These are phyloP conservation scores for Penicillium nucicola DNA, from an alignment of 495 filamentous ascomycete species.

Conservation along the genomic window DNA sequence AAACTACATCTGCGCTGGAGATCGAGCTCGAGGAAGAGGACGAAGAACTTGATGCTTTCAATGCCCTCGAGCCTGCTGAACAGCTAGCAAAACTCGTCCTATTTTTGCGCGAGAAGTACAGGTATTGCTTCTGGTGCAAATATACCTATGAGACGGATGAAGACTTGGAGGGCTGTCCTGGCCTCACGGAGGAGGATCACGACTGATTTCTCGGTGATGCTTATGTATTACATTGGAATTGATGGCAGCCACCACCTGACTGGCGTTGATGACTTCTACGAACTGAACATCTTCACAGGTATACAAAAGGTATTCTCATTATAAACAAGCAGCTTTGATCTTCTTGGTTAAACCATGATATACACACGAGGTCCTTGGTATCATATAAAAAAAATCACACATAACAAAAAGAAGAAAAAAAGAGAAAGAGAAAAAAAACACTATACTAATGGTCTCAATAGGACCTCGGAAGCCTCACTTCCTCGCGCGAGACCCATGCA, in stretches of 20 bases:
- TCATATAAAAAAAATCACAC: conserved; percentile 17
- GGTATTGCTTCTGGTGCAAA: conserved; percentile 98
- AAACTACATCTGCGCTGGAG: conserved; percentile 42
- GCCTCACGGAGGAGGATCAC: conserved; percentile 87
- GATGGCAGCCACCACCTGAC: neutral
- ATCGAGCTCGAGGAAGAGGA: conserved; percentile 84
- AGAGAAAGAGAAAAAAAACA: neutral
- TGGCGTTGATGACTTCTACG: neutral
- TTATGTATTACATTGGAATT: neutral
- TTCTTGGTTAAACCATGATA: conserved; percentile 15
- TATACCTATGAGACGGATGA: conserved; percentile 60
- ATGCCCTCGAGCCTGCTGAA: conserved; percentile 61
- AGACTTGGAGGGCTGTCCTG: conserved; percentile 85
- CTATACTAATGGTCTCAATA: neutral
- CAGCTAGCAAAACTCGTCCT: conserved; percentile 60
- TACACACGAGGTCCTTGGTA: conserved; percentile 25
- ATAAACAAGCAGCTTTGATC: conserved; percentile 15
- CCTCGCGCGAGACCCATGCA: neutral
- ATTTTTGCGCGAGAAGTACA: conserved; percentile 64
- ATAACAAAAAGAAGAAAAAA: conserved; percentile 6
- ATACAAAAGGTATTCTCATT: conserved; percentile 6
- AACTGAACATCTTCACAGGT: neutral
- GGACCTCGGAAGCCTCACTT: neutral
- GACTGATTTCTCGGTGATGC: conserved; percentile 48
- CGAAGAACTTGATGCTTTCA: conserved; percentile 79